phyloP scores from a whole-genome alignment of 2,329 filamentous ascomycete genomes.

The Diaporthe humulicola region DNA sequence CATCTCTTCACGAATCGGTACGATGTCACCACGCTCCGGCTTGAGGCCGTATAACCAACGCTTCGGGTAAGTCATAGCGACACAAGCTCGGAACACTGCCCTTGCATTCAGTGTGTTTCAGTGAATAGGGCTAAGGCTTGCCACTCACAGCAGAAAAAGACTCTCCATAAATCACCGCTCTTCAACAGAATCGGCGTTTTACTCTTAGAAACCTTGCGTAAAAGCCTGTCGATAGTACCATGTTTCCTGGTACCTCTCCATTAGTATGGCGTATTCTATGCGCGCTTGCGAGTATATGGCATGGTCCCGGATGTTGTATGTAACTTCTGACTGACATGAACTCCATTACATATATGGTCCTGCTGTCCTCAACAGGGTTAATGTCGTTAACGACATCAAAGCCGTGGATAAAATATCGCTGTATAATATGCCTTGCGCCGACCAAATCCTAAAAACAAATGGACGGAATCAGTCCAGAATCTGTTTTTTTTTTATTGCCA shows the following conservation, averaged over 20 bases:
- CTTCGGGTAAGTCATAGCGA: neutral
- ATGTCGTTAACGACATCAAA: neutral
- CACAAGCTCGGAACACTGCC: slow-evolving; percentile 6
- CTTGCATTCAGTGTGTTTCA: neutral
- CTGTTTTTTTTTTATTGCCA: too few species aligned
- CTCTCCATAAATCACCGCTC: slow-evolving; percentile 3
- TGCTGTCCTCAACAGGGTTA: neutral
- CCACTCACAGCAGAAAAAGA: neutral
- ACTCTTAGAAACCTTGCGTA: neutral
- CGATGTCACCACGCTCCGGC: neutral
- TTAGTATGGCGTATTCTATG: neutral
- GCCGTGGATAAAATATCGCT: neutral
- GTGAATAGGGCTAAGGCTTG: fast-evolving
- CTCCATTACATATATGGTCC: slow-evolving; percentile 5
- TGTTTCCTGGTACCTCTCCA: neutral
- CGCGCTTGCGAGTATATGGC: too few species aligned
- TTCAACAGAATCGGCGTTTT: neutral
- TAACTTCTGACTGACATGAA: neutral
- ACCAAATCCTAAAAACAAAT: neutral
- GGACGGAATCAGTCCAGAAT: neutral
- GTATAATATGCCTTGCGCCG: slow-evolving; percentile 1
- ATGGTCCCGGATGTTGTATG: fast-evolving
- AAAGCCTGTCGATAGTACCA: neutral
- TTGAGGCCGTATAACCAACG: neutral
- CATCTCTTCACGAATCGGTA: slow-evolving; percentile 10